A percentile compares a stretch with the other conserved stretches of the same genome.
phyloP scores from a whole-genome alignment of 2,329 filamentous ascomycete genomes.

The Cytospora schulzeri region DNA sequence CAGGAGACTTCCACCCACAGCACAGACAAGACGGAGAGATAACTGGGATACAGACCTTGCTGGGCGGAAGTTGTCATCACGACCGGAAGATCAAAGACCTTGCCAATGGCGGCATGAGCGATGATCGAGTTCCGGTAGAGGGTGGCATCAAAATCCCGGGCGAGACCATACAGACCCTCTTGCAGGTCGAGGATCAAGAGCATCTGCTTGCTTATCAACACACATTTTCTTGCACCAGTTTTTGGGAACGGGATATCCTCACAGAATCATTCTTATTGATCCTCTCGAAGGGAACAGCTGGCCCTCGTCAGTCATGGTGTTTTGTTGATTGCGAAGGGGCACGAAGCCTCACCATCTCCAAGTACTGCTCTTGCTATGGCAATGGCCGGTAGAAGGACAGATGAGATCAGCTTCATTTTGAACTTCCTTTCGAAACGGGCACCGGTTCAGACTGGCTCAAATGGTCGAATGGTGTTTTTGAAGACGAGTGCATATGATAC shows the following conservation, averaged over 20 bases:
- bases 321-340: no score
- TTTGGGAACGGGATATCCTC: slow-evolving; percentile 3
- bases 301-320: neutral
- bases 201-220: slow-evolving; percentile 37
- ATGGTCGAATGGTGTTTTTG: no score
- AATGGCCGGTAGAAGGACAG: slow-evolving; percentile 8
- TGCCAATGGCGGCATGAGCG: slow-evolving; percentile 67
- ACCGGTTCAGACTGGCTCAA: neutral
- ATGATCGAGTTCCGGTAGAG: slow-evolving; percentile 69
- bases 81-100: slow-evolving; percentile 68
- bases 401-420: slow-evolving; percentile 6
- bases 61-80: slow-evolving; percentile 72
- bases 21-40: neutral
- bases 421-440: neutral
- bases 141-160: slow-evolving; percentile 67
- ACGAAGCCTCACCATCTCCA: slow-evolving; percentile 21
- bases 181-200: slow-evolving; percentile 63
- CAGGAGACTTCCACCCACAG: neutral
- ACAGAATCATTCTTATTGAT: slow-evolving; percentile 38
- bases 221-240: neutral
- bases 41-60: slow-evolving; percentile 38
- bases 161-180: slow-evolving; percentile 59
- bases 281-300: slow-evolving; percentile 33
- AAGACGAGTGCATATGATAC: neutral
- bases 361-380: slow-evolving; percentile 10